Conservation (phyloP, 768 basidiomycete species). For the Lactarius quietus region DNA sequence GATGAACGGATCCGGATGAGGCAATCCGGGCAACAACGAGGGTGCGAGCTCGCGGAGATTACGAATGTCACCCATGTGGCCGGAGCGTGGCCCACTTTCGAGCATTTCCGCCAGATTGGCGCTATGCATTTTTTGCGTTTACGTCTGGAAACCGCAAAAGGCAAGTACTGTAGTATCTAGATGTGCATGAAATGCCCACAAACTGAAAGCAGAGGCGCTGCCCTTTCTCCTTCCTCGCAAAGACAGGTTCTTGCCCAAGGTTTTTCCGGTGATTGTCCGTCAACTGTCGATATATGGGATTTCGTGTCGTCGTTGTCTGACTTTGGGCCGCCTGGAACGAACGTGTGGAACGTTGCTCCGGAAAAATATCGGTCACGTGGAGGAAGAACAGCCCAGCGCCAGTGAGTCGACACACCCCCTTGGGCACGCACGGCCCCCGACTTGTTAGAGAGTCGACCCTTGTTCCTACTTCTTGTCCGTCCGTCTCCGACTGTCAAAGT, state of each 20-base stretch:
- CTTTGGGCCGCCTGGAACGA: background rate
- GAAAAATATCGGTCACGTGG: constrained; percentile 17
- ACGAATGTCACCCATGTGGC: constrained; percentile 19
- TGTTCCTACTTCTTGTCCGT: background rate
- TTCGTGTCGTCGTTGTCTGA: background rate
- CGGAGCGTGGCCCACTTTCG: constrained; percentile 19
- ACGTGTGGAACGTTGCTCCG: constrained; percentile 9
- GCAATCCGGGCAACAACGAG: background rate
- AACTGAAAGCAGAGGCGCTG: background rate
- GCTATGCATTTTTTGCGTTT: background rate
- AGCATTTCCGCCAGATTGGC: constrained; percentile 5
- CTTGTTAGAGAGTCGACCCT: background rate
- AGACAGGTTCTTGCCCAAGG: background rate
- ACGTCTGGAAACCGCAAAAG: constrained; percentile 6
- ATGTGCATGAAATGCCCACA: constrained; percentile 1
- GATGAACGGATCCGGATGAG: background rate
- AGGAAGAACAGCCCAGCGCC: background rate
- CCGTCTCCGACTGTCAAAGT: background rate
- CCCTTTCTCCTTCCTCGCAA: background rate
- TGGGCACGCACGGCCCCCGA: background rate
- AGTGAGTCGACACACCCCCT: background rate
- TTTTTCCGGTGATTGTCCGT: constrained; percentile 7
- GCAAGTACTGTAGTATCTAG: constrained; percentile 9
- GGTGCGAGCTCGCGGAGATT: constrained; percentile 25
- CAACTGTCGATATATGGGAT: background rate